These are phyloP conservation scores for Craterostigma plantagineum DNA, from an alignment of 257 asterid genomes.

Conservation along the genomic window DNA sequence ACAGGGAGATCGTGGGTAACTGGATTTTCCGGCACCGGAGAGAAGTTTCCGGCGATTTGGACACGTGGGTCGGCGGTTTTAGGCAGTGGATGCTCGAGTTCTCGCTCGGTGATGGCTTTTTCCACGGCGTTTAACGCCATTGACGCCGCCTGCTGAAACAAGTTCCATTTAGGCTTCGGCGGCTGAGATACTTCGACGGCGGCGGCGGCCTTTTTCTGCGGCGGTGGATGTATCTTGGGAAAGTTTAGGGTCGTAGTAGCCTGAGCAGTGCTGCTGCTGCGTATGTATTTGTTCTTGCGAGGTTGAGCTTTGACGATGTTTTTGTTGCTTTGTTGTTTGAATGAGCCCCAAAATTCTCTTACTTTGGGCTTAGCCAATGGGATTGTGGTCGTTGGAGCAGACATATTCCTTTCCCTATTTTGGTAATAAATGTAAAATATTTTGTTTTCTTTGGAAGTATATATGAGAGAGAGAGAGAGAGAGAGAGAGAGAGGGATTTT, in stretches of 20 bases:
- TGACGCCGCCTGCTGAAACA: slow-evolving; percentile 64
- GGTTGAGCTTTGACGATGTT: too few species aligned
- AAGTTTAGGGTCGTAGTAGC: slow-evolving; percentile 15
- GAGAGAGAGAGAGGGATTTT: neutral
- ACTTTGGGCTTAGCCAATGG: slow-evolving; percentile 28
- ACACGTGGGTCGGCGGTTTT: slow-evolving; percentile 79
- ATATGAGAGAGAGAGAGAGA: too few species aligned
- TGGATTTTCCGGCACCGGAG: slow-evolving; percentile 84
- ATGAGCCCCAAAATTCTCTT: slow-evolving; percentile 8
- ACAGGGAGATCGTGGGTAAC: slow-evolving; percentile 44
- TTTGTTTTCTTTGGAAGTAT: too few species aligned
- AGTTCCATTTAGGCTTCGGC: slow-evolving; percentile 38
- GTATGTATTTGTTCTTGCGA: too few species aligned
- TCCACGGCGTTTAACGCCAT: slow-evolving; percentile 75
- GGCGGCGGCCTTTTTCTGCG: slow-evolving; percentile 1
- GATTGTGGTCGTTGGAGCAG: slow-evolving; percentile 8
- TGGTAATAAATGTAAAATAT: too few species aligned
- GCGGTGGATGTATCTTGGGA: slow-evolving; percentile 22
- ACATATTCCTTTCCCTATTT: too few species aligned
- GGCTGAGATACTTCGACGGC: slow-evolving; percentile 4
- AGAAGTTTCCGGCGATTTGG: slow-evolving; percentile 82
- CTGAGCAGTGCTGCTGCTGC: slow-evolving; percentile 5
- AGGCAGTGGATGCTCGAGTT: slow-evolving; percentile 57
- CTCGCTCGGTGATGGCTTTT: slow-evolving; percentile 37
- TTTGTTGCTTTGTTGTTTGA: neutral